Percentiles rank a stretch among this genome's conserved stretches.
Conservation (phyloP, 106 monocot genomes). For the Allium sativum region DNA sequence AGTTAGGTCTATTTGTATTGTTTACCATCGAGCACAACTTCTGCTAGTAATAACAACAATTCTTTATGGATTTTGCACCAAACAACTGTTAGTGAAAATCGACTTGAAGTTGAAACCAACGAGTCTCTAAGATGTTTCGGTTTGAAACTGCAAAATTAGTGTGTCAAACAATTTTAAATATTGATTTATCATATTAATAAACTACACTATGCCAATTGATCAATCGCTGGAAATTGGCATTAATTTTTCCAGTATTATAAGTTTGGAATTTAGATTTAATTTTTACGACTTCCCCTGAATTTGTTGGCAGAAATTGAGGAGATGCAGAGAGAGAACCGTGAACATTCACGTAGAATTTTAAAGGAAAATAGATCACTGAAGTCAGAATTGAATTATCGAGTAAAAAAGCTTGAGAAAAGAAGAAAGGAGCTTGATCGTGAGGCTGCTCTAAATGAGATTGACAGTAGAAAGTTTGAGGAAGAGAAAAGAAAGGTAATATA, state of each 20-base stretch:
- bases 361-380: constrained; percentile 28
- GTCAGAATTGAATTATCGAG: constrained; percentile 21
- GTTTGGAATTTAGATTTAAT: background rate
- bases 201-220: too few relatives aligned
- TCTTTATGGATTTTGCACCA: too few relatives aligned
- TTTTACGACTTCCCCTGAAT: background rate
- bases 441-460: constrained; percentile 22
- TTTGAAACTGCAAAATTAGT: background rate
- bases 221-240: too few relatives aligned
- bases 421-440: constrained; percentile 17
- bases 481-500: constrained; percentile 36
- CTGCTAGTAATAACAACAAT: too few relatives aligned
- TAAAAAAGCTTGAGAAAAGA: constrained; percentile 22
- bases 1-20: too few relatives aligned
- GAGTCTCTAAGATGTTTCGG: background rate
- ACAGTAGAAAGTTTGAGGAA: constrained; percentile 19
- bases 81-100: too few relatives aligned
- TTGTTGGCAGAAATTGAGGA: constrained; percentile 27
- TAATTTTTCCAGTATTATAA: too few relatives aligned
- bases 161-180: background rate
- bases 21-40: too few relatives aligned
- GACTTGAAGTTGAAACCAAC: too few relatives aligned
- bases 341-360: constrained; percentile 27
- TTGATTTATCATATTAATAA: background rate
- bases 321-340: constrained; percentile 26